Percentiles rank a stretch among this genome's conserved stretches.
phyloP scores from a whole-genome alignment of 345 rosid genomes.

The Brassica carinata region DNA sequence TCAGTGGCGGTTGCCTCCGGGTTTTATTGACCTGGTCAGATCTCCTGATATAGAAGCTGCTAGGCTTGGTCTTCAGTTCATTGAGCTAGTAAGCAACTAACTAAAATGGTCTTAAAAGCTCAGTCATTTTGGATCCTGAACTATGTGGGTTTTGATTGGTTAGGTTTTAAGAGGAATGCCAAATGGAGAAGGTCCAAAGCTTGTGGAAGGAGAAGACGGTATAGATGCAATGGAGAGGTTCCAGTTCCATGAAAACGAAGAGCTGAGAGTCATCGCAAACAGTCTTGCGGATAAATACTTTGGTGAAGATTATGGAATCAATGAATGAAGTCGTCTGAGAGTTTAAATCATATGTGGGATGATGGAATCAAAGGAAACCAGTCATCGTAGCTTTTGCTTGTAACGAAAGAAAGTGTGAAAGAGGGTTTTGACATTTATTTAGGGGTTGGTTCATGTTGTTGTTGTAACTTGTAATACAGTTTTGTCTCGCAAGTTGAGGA shows the following conservation, averaged over 20 bases:
- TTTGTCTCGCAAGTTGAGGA: slow-evolving; percentile 15
- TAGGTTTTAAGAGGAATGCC: slow-evolving; percentile 97
- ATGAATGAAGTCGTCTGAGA: slow-evolving; percentile 37
- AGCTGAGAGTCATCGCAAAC: slow-evolving; percentile 92
- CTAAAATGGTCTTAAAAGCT: background rate
- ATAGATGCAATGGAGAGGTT: slow-evolving; percentile 95
- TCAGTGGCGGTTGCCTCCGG: slow-evolving; percentile 79
- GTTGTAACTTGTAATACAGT: slow-evolving; percentile 36
- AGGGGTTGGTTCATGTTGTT: slow-evolving; percentile 26
- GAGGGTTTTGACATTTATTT: background rate
- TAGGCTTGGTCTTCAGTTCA: slow-evolving; percentile 89
- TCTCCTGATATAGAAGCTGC: slow-evolving; percentile 88
- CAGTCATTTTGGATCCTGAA: background rate
- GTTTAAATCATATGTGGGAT: slow-evolving; percentile 10
- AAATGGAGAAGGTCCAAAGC: slow-evolving; percentile 77
- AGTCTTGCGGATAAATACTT: slow-evolving; percentile 84
- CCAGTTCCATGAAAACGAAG: slow-evolving; percentile 96
- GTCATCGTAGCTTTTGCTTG: background rate
- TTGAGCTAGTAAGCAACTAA: slow-evolving; percentile 79
- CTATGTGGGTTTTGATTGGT: slow-evolving; percentile 7
- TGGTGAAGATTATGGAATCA: slow-evolving; percentile 84
- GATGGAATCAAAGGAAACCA: slow-evolving; percentile 25
- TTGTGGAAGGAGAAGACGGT: slow-evolving; percentile 93
- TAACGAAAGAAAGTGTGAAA: background rate
- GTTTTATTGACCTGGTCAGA: slow-evolving; percentile 82